Evolutionary conservation across 2,329 filamentous ascomycete genomes (phyloP).

Genomic region (Apiospora hydei): DNA sequence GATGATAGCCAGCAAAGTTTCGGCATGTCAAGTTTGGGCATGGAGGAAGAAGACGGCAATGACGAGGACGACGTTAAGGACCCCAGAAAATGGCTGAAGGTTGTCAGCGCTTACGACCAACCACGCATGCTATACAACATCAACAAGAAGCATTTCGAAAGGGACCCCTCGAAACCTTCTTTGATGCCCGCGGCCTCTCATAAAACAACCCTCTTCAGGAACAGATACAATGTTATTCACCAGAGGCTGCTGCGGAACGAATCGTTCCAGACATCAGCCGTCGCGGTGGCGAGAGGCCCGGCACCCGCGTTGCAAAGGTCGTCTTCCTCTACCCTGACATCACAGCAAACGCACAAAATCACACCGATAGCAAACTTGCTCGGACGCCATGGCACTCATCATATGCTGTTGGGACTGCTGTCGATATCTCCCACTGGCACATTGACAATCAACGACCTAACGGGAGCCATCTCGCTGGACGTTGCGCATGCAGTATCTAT

Average conservation of each 20-base stretch:
- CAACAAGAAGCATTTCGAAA: constrained; percentile 89
- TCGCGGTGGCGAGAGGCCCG: constrained; percentile 63
- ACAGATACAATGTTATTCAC: constrained; percentile 90
- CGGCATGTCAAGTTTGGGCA: constrained; percentile 60
- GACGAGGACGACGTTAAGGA: constrained; percentile 70
- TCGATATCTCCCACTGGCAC: constrained; percentile 81
- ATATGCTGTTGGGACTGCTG: constrained; percentile 87
- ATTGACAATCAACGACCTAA: constrained; percentile 84
- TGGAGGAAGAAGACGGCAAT: constrained; percentile 65
- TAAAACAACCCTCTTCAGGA: constrained; percentile 86
- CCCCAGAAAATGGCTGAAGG: constrained; percentile 81
- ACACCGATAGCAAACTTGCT: constrained; percentile 81
- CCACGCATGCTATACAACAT: constrained; percentile 80
- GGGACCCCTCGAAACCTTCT: constrained; percentile 69
- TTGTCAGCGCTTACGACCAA: constrained; percentile 85
- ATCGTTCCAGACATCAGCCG: constrained; percentile 84
- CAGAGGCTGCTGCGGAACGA: constrained; percentile 93
- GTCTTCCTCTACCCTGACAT: constrained; percentile 58
- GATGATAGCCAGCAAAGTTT: constrained; percentile 74
- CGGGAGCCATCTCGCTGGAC: constrained; percentile 86
- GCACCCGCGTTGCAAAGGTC: constrained; percentile 64
- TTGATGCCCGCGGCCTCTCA: constrained; percentile 79
- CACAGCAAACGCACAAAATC: constrained; percentile 79
- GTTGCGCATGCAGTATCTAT: constrained; percentile 81
- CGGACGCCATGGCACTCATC: constrained; percentile 82